These are phyloP conservation scores for Heterobasidion irregulare DNA, from an alignment of 1,284 basidiomycete genomes.

Conservation along the genomic window DNA sequence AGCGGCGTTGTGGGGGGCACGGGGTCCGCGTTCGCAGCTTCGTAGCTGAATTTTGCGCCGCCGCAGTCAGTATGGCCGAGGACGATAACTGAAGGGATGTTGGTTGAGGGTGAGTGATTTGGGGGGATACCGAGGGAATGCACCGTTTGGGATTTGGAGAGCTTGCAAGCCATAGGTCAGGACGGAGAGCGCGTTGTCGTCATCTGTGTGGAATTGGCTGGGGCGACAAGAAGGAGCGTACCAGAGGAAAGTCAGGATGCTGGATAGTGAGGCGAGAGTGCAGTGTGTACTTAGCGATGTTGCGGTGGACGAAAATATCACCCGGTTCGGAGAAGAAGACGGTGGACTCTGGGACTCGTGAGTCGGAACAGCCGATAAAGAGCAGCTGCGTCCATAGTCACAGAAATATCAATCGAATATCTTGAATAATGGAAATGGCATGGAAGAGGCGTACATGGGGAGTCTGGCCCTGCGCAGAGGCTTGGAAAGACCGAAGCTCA, in stretches of 20 bases:
- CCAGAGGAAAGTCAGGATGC: not conserved
- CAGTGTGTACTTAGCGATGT: slow-evolving; percentile 37
- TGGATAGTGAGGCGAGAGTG: not conserved
- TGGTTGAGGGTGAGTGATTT: slow-evolving; percentile 18
- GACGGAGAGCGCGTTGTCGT: slow-evolving; percentile 73
- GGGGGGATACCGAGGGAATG: slow-evolving; percentile 24
- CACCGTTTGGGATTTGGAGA: slow-evolving; percentile 80
- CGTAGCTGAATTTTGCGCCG: slow-evolving; percentile 34
- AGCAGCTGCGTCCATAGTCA: slow-evolving; percentile 24
- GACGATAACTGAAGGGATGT: slow-evolving; percentile 50
- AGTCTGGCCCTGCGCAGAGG: slow-evolving; percentile 55
- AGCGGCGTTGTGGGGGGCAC: slow-evolving; percentile 39
- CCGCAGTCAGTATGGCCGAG: slow-evolving; percentile 82
- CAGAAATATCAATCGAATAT: not conserved
- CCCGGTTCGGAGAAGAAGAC: slow-evolving; percentile 31
- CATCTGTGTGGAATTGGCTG: slow-evolving; percentile 71
- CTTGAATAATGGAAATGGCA: not conserved
- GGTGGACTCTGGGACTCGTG: slow-evolving; percentile 35
- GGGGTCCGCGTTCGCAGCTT: slow-evolving; percentile 45
- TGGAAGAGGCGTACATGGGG: slow-evolving; percentile 46
- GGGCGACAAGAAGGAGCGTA: not conserved
- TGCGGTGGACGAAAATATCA: slow-evolving; percentile 41
- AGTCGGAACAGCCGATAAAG: slow-evolving; percentile 51
- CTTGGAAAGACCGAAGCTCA: slow-evolving; percentile 56
- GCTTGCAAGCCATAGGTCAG: slow-evolving; percentile 76